These are phyloP conservation scores for Daldinia loculata DNA, from an alignment of 495 filamentous ascomycete genomes.

Conservation along the genomic window DNA sequence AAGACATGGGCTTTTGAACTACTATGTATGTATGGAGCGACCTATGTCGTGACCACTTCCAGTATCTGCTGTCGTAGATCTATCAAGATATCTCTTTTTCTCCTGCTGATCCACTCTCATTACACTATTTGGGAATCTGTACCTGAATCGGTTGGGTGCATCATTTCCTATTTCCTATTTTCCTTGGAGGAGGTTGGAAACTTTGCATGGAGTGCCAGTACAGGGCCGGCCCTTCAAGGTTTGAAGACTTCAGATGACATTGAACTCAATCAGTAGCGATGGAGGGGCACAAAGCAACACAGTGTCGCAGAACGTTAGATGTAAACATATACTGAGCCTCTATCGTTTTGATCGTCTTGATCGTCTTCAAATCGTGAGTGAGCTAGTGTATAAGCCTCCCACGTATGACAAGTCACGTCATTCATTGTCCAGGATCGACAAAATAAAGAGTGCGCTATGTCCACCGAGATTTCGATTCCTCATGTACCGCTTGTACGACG, in stretches of 20 bases:
- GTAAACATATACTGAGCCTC: neutral
- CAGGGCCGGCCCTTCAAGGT: neutral
- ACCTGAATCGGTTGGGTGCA: neutral
- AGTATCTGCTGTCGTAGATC: slow-evolving; percentile 6
- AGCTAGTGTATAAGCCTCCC: neutral
- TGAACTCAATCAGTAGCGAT: neutral
- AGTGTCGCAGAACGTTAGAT: neutral
- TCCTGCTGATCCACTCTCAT: neutral
- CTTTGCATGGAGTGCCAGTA: neutral
- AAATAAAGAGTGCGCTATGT: neutral
- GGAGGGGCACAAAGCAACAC: neutral
- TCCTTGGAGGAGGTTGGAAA: neutral
- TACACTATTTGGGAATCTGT: slow-evolving; percentile 2
- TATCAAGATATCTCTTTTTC: slow-evolving; percentile 10
- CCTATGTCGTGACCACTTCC: neutral
- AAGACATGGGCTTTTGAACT: slow-evolving; percentile 13
- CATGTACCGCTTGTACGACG: slow-evolving; percentile 6
- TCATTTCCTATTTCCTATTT: neutral
- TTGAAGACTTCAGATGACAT: neutral
- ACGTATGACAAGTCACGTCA: slow-evolving; percentile 5
- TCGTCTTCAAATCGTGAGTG: neutral
- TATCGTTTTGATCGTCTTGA: neutral
- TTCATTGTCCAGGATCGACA: slow-evolving; percentile 7
- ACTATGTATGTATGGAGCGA: slow-evolving; percentile 1
- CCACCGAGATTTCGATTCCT: slow-evolving; percentile 18